These are phyloP conservation scores for Gyromitra esculenta DNA, from an alignment of 2,329 filamentous ascomycete genomes.

Conservation along the genomic window DNA sequence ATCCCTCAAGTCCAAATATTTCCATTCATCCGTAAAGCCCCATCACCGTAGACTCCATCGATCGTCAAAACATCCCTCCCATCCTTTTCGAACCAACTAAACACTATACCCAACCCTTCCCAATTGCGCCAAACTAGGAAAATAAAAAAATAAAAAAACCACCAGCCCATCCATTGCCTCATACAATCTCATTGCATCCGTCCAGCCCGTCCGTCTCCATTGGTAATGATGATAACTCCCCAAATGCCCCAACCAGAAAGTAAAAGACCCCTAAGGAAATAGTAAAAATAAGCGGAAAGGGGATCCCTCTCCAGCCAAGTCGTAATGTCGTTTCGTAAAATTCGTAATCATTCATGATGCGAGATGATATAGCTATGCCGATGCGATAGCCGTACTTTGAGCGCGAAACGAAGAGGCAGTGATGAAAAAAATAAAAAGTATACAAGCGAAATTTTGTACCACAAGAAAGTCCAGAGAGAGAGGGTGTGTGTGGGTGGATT, in stretches of 20 bases:
- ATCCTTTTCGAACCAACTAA: not conserved
- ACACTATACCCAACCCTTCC: not conserved
- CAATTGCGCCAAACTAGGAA: constrained; percentile 40
- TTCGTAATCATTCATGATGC: constrained; percentile 16
- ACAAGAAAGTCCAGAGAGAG: not conserved
- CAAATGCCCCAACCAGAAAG: constrained; percentile 15
- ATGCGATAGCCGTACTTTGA: not conserved
- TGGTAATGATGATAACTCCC: constrained; percentile 10
- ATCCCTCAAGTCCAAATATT: not conserved
- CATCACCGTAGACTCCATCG: not conserved
- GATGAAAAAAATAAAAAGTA: not conserved
- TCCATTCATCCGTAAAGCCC: not conserved
- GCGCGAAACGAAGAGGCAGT: not conserved
- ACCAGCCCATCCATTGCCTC: constrained; percentile 12
- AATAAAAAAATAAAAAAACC: constrained; percentile 37
- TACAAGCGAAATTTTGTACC: constrained; percentile 28
- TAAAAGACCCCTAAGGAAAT: not conserved
- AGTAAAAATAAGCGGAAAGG: constrained; percentile 14
- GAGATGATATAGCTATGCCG: constrained; percentile 5
- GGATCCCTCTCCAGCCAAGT: not conserved
- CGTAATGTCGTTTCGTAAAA: constrained; percentile 38
- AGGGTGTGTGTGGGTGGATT: not conserved
- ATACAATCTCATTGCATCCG: not conserved
- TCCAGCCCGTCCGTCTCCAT: not conserved
- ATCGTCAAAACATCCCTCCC: not conserved